A percentile compares a stretch with the other conserved stretches of the same genome.
These are phyloP conservation scores for Paramecium tetraurelia DNA, from an alignment of 73 alveolate species.

Conservation along the genomic window DNA sequence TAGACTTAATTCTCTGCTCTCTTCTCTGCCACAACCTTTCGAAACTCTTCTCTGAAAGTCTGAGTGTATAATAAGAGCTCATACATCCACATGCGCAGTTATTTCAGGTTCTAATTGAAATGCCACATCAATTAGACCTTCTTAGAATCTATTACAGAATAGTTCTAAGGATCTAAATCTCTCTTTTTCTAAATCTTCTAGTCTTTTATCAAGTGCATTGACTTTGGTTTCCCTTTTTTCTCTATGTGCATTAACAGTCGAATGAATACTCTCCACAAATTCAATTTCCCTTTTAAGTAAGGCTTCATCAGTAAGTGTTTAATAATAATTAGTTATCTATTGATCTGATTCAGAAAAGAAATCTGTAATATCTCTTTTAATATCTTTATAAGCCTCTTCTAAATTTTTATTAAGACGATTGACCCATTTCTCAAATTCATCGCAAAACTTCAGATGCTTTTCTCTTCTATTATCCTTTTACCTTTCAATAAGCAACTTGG, in stretches of 20 bases:
- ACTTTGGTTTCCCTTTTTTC: constrained; percentile 54
- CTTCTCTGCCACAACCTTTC: constrained; percentile 25
- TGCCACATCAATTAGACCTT: constrained; percentile 51
- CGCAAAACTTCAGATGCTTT: constrained; percentile 35
- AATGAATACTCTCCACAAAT: constrained; percentile 37
- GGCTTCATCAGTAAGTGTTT: constrained; percentile 51
- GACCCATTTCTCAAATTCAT: constrained; percentile 62
- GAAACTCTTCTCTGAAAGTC: constrained; percentile 47
- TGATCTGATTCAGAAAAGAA: constrained; percentile 44
- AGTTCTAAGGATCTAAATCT: constrained; percentile 51
- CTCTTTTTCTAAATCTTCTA: constrained; percentile 54
- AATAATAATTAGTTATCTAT: constrained; percentile 31
- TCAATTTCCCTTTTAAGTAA: constrained; percentile 57
- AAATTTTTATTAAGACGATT: constrained; percentile 36
- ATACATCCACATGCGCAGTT: constrained; percentile 11
- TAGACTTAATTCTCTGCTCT: constrained; percentile 44
- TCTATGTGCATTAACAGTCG: constrained; percentile 7
- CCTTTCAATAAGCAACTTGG: constrained; percentile 31
- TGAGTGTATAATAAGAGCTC: background rate
- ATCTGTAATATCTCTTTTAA: constrained; percentile 55
- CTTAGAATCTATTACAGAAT: constrained; percentile 52
- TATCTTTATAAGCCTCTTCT: constrained; percentile 59
- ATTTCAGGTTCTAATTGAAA: constrained; percentile 60
- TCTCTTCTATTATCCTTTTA: constrained; percentile 51
- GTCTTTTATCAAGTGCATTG: constrained; percentile 42